phyloP scores from a whole-genome alignment of 495 filamentous ascomycete species.

The Aspergillus olivimuriae region DNA sequence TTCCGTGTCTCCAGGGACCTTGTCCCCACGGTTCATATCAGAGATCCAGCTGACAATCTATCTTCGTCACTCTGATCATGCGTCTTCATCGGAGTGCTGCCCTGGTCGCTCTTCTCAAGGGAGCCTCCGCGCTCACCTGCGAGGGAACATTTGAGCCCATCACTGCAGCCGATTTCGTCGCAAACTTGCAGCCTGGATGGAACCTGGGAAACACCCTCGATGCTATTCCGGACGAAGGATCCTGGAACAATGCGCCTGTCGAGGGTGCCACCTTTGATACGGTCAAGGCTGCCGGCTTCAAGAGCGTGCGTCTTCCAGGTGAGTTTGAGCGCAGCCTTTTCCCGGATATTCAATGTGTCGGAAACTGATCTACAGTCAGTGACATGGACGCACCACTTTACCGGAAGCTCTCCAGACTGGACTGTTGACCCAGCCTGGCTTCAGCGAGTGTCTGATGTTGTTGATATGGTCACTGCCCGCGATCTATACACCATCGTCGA shows the following conservation, averaged over 20 bases:
- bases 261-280: slow-evolving; percentile 42
- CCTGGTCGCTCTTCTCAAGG: slow-evolving; percentile 7
- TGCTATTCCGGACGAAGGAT: slow-evolving; percentile 50
- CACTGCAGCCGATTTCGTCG: slow-evolving; percentile 29
- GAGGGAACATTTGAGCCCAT: slow-evolving; percentile 31
- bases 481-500: slow-evolving; percentile 51
- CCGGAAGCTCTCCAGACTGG: slow-evolving; percentile 43
- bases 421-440: slow-evolving; percentile 50
- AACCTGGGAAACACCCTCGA: slow-evolving; percentile 52
- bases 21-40: no score
- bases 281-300: slow-evolving; percentile 50
- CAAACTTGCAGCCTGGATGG: slow-evolving; percentile 35
- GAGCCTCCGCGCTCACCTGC: slow-evolving; percentile 18
- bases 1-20: no score
- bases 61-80: no score
- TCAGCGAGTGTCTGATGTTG: slow-evolving; percentile 52
- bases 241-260: slow-evolving; percentile 52
- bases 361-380: slow-evolving; percentile 25
- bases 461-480: slow-evolving; percentile 48
- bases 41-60: no score
- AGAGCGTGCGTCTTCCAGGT: slow-evolving; percentile 54
- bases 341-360: neutral
- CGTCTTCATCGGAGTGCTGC: slow-evolving; percentile 4
- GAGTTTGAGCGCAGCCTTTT: neutral
- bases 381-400: slow-evolving; percentile 55